These are phyloP conservation scores for Ceratocystis huliohia DNA, from an alignment of 2,329 filamentous ascomycete genomes.

Conservation along the genomic window DNA sequence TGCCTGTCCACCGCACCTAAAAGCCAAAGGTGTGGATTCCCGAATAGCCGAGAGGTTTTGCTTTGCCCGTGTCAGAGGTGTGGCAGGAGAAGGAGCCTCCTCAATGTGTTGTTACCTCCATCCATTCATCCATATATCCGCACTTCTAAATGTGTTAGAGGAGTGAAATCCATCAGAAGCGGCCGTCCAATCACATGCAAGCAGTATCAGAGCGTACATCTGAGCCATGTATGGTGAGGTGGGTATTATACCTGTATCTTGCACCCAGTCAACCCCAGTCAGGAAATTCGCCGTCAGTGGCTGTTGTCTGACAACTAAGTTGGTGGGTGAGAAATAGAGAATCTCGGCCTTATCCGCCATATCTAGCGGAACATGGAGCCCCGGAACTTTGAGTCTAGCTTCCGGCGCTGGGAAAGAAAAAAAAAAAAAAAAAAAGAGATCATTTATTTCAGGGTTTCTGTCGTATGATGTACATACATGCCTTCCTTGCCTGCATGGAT, in stretches of 20 bases:
- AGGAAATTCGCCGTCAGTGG: neutral
- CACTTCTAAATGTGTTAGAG: neutral
- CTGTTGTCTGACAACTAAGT: neutral
- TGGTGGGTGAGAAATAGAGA: neutral
- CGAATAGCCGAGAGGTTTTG: neutral
- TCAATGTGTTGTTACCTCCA: neutral
- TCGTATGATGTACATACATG: slow-evolving; percentile 5
- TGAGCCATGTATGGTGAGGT: no score
- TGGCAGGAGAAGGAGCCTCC: neutral
- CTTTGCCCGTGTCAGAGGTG: neutral
- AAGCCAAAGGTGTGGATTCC: neutral
- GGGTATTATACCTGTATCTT: neutral
- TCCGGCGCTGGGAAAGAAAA: neutral
- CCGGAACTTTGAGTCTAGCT: neutral
- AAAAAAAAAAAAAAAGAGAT: neutral
- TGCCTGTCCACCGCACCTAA: neutral
- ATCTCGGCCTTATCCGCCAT: slow-evolving; percentile 4
- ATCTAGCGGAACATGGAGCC: neutral
- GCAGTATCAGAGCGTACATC: neutral
- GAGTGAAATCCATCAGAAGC: neutral
- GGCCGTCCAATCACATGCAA: neutral
- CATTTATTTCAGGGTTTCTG: neutral
- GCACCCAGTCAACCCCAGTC: neutral
- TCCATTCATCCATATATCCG: neutral
- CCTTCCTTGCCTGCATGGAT: neutral